Evolutionary conservation across 2,329 filamentous ascomycete species (phyloP).

Genomic region (Epicoccum sorghinum): DNA sequence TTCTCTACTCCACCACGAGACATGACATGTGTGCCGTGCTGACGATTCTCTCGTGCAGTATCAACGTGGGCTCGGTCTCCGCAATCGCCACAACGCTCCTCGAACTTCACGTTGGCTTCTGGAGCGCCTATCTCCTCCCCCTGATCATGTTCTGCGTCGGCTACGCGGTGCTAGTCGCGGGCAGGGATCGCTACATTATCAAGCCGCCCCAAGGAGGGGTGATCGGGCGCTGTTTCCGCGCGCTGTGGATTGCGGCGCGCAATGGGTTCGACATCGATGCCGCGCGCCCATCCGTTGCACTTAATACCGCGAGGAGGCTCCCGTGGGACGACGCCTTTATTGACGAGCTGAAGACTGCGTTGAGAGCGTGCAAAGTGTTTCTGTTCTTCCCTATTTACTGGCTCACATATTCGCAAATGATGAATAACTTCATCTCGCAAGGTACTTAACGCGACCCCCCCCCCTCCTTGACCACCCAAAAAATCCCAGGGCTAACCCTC

Average conservation of each 20-base stretch:
- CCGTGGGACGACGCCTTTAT: constrained; percentile 74
- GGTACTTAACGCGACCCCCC: constrained; percentile 23
- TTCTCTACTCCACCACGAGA: neutral
- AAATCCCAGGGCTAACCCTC: neutral
- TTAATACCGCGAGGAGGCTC: constrained; percentile 36
- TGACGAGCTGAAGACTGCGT: constrained; percentile 71
- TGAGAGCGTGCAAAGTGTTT: constrained; percentile 73
- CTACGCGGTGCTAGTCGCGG: constrained; percentile 56
- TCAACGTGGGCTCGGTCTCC: constrained; percentile 74
- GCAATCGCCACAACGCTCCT: constrained; percentile 72
- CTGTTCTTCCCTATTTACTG: constrained; percentile 56
- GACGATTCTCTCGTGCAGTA: constrained; percentile 38
- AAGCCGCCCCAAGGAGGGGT: constrained; percentile 47
- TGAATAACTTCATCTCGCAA: constrained; percentile 57
- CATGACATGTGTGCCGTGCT: constrained; percentile 50
- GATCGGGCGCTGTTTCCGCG: constrained; percentile 59
- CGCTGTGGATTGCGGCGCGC: constrained; percentile 62
- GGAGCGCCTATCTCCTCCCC: constrained; percentile 70
- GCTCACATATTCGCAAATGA: constrained; percentile 54
- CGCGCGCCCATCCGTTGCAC: constrained; percentile 65
- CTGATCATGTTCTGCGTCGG: constrained; percentile 70
- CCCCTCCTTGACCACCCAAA: neutral
- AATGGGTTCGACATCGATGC: constrained; percentile 61
- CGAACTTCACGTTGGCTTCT: constrained; percentile 72
- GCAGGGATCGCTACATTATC: constrained; percentile 44